Evolutionary conservation across 805 yeast genomes (phyloP), one percentile per base, ranked within the genome.

Genomic region (Candida khao-thaluensis): DNA sequence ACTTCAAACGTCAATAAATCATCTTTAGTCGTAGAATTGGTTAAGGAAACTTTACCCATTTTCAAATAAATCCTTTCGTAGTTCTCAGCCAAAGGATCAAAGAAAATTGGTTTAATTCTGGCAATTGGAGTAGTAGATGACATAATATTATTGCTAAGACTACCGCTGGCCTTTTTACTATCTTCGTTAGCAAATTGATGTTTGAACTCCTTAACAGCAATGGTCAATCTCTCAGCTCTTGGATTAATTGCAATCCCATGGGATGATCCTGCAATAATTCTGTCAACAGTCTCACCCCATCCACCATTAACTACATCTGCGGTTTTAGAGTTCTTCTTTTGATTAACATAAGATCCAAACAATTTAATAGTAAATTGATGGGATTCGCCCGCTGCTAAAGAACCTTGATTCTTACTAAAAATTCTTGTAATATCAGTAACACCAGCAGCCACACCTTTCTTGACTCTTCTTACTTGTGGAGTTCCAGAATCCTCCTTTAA

Each of bases 401-500:
- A 70, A 22, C 84, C 87, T 40, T 76, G 75, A 47, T 76, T 76
- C 43, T 76, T 71, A 6, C 87, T 76, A 53, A 88, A 85, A 17
- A 86, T 76, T 49, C 95, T 74, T 4, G 93, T 79, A 35, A 88
- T 81, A 61, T 88, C 95, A 26, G 87, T 76, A 11, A 84, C 93
- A 58, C 96, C 96, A 3, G 89, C 90, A 26, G 91, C 93, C 11
- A 88, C 77, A 41, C 95, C 95, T 53, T 82, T 81, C 53, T 85
- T 79, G 34, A 83, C 73, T 31, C 66, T 56, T 26, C 60, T 58
- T 15, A 77, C 47, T 24, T 56, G 65, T 14, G 62, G 63, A 14
- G 47, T 45, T 31, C 42, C 52, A 30, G 35, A 43, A 8, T 53
- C 43, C 10, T 65, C 64, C 43, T 63, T 60, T 29, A 50, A 39